These are phyloP conservation scores for Candida piceae DNA, from an alignment of 805 yeast genomes.

Conservation along the genomic window DNA sequence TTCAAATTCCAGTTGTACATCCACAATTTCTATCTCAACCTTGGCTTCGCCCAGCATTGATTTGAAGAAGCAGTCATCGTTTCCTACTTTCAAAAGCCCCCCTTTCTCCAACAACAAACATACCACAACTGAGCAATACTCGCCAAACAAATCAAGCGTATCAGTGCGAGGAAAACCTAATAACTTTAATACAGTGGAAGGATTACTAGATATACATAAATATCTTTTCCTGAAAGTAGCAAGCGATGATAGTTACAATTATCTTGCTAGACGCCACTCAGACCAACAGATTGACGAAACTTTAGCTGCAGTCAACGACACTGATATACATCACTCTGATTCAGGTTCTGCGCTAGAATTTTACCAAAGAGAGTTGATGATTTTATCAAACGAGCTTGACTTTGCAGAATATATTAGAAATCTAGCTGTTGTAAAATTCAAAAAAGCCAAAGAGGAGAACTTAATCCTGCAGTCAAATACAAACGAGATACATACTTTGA, in stretches of 20 bases:
- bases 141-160: too few species aligned
- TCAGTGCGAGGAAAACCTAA: too few species aligned
- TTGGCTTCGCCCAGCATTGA: background rate
- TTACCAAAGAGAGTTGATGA: slow-evolving; percentile 53
- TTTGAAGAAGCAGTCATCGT: too few species aligned
- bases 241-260: background rate
- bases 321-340: too few species aligned
- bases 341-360: slow-evolving; percentile 32
- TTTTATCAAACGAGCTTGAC: slow-evolving; percentile 55
- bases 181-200: slow-evolving; percentile 8
- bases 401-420: slow-evolving; percentile 51
- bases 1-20: background rate
- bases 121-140: too few species aligned
- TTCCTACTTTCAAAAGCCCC: too few species aligned
- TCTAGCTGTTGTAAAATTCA: slow-evolving; percentile 21
- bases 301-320: too few species aligned
- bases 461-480: slow-evolving; percentile 14
- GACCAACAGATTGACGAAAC: slow-evolving; percentile 10
- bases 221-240: slow-evolving; percentile 13
- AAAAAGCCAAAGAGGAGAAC: slow-evolving; percentile 29
- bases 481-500: slow-evolving; percentile 6
- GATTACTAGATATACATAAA: slow-evolving; percentile 16
- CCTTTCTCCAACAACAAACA: too few species aligned
- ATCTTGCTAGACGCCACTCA: slow-evolving; percentile 4
- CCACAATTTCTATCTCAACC: background rate